phyloP scores from a whole-genome alignment of 2,329 filamentous ascomycete genomes.

The Dothiorella sarmentorum region DNA sequence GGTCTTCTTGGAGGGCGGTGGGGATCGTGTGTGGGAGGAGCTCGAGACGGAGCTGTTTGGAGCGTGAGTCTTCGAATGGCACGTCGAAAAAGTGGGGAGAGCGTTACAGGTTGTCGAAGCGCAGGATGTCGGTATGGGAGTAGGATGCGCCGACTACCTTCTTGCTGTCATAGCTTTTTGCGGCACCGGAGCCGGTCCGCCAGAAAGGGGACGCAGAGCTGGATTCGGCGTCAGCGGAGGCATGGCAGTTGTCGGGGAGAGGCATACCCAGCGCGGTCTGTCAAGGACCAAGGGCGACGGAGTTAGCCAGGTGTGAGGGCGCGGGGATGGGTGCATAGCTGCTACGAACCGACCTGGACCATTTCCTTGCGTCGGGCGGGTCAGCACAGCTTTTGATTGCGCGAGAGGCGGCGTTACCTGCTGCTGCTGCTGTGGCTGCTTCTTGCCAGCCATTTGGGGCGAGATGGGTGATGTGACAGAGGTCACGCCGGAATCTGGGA shows the following conservation, averaged over 20 bases:
- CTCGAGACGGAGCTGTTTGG: constrained; percentile 9
- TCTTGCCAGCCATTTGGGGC: constrained; percentile 42
- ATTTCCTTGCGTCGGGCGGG: constrained; percentile 67
- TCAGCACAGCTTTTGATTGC: constrained; percentile 20
- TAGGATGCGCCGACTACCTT: constrained; percentile 92
- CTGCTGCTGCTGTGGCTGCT: constrained; percentile 49
- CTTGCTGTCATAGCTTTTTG: constrained; percentile 50
- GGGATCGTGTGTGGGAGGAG: constrained; percentile 68
- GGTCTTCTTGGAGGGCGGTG: constrained; percentile 58
- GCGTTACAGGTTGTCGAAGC: constrained; percentile 73
- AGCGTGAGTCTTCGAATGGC: constrained; percentile 7
- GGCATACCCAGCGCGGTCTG: constrained; percentile 26
- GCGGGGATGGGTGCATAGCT: constrained; percentile 25
- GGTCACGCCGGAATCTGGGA: constrained; percentile 13
- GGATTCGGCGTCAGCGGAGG: constrained; percentile 17
- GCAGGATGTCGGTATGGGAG: constrained; percentile 92
- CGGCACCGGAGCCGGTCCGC: constrained; percentile 54
- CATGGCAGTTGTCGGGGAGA: not conserved
- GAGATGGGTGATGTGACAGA: constrained; percentile 9
- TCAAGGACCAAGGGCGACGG: constrained; percentile 17
- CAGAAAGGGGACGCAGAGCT: constrained; percentile 90
- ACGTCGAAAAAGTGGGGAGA: not conserved
- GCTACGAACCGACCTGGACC: constrained; percentile 94
- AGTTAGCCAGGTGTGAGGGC: constrained; percentile 34
- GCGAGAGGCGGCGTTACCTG: constrained; percentile 29